Percentiles rank a stretch among this genome's conserved stretches.
Evolutionary conservation across 345 rosid genomes (phyloP).

Genomic region (Capsella bursapastoris): DNA sequence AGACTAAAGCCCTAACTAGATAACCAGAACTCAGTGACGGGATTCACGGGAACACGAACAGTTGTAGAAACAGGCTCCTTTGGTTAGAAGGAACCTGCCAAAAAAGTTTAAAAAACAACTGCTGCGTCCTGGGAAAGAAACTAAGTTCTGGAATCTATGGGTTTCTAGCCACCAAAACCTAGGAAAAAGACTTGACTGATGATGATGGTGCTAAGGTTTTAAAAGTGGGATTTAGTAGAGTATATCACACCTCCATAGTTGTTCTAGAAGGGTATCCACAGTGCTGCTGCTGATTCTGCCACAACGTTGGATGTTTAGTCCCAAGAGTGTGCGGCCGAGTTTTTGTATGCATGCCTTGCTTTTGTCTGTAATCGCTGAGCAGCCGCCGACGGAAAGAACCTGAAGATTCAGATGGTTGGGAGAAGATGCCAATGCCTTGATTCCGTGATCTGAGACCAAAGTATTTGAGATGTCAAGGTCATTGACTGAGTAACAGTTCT

Average conservation of each 20-base stretch:
- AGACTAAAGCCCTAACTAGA: constrained; percentile 41
- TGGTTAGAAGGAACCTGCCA: constrained; percentile 52
- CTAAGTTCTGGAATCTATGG: constrained; percentile 49
- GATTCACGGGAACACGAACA: constrained; percentile 50
- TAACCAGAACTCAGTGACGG: constrained; percentile 48
- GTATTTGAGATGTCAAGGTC: constrained; percentile 81
- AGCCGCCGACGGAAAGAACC: constrained; percentile 79
- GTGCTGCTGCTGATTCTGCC: constrained; percentile 67
- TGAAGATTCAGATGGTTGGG: constrained; percentile 70
- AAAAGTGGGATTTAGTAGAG: constrained; percentile 64
- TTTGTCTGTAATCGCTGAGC: constrained; percentile 69
- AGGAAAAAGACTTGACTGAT: constrained; percentile 38
- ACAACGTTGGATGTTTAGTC: constrained; percentile 85
- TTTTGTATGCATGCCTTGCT: constrained; percentile 63
- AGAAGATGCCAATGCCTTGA: constrained; percentile 57
- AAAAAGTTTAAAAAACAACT: constrained; percentile 57
- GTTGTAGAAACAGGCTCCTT: constrained; percentile 55
- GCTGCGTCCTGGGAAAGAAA: constrained; percentile 54
- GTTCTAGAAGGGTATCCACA: constrained; percentile 61
- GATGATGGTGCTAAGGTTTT: constrained; percentile 25
- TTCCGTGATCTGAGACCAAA: constrained; percentile 68
- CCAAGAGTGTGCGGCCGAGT: constrained; percentile 72
- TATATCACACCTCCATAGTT: constrained; percentile 88
- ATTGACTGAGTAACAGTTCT: constrained; percentile 67
- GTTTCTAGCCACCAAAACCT: constrained; percentile 75